Evolutionary conservation across 2,329 filamentous ascomycete species (phyloP), one percentile per base, ranked within the genome.

Genomic region (Fusarium nematophilum): DNA sequence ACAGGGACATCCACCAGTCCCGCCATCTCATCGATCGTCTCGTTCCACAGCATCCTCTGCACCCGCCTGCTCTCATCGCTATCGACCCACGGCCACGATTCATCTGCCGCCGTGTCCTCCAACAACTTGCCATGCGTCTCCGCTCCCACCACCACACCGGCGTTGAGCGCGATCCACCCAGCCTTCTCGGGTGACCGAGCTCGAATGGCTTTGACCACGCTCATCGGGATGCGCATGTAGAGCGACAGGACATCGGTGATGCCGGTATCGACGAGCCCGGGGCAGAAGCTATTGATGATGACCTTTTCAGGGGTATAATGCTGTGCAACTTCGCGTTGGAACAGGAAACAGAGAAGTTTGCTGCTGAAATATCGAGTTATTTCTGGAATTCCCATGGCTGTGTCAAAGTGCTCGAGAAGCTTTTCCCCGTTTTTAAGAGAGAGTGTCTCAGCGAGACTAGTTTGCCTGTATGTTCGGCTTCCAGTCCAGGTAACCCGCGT

Each of bases 151-250:
- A 67, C 53, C 2, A 64, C 14, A 1, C 44, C 57, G 2, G 67
- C 66, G 30, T 69, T 53, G 2, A 68, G 4, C 3, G 43, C 64
- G 4, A 64, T 61, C 53, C 59, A 64, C 1, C 30, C 61, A 0
- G 56, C 61, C 10, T 57, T 51, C 6, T 61, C 52, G 1, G 46
- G 45, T n/a, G 57, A 25, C 15, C 63, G 47, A 2, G 51, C 64
- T 3, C 26, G 25, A 5, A 59, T 9, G 6, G 33, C 49, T 21
- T 43, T 53, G 0, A 59, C 6, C 6, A 56, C 1, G 15, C 27
- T n/a, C 3, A 57, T 30, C 1, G 40, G 55, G 8, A 63, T 17
- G 5, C 65, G 55, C 2, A 65, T 21, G 15, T 63, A 57, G 3
- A 51, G 2, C 0, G 65, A 65, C 4, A 66, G 36, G 6, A 39